Conservation (phyloP, 2,329 filamentous ascomycete species). For the Paraphoma sp. region DNA sequence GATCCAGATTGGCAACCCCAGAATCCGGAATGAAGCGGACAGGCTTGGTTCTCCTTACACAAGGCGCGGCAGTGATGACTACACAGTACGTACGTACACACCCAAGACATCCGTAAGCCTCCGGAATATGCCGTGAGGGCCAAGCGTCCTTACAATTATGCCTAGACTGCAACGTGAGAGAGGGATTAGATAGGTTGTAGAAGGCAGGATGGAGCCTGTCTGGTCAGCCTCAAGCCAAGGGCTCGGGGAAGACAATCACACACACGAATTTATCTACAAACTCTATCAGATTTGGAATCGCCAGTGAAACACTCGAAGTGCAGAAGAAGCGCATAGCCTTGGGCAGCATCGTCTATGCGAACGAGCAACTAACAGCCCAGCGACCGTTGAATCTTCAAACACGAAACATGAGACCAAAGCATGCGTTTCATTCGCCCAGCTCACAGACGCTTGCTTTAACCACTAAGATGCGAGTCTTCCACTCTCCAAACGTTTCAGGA, state of each 20-base stretch:
- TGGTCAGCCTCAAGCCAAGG: no score
- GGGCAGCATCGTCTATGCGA: background rate
- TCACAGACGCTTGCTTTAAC: background rate
- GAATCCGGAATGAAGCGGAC: background rate
- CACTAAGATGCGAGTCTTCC: background rate
- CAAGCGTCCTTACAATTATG: no score
- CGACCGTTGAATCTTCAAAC: background rate
- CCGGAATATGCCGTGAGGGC: background rate
- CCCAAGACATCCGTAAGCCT: background rate
- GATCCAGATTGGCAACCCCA: background rate
- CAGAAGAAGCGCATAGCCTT: background rate
- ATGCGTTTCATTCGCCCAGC: background rate
- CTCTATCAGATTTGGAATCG: background rate
- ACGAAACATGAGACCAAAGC: background rate
- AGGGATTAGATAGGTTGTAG: background rate
- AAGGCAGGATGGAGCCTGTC: background rate
- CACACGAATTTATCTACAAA: background rate
- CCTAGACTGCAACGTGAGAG: no score
- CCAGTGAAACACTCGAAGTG: background rate
- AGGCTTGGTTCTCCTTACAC: background rate
- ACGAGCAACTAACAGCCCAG: background rate
- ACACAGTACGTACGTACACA: background rate
- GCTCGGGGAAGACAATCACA: background rate
- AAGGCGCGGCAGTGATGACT: background rate
- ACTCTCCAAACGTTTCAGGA: constrained; percentile 6